Conservation (phyloP, 345 rosid genomes). For the Rhodamnia argentea region DNA sequence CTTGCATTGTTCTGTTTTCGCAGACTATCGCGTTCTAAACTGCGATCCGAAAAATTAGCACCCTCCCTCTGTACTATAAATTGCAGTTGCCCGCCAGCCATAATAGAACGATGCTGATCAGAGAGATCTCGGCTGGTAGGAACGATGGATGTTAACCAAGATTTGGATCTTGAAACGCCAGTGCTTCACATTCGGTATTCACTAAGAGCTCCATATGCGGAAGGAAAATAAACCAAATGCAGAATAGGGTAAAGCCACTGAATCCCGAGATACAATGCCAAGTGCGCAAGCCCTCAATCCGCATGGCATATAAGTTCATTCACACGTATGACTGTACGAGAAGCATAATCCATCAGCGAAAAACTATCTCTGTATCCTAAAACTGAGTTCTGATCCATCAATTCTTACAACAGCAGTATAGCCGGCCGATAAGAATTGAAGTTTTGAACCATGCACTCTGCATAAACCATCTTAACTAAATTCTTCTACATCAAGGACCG, state of each 20-base stretch:
- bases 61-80: not conserved
- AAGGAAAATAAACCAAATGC: not conserved
- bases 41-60: not conserved
- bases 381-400: not conserved
- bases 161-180: not conserved
- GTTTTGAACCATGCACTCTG: not conserved
- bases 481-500: not conserved
- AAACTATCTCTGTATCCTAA: not conserved
- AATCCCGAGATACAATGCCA: not conserved
- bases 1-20: not conserved
- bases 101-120: not conserved
- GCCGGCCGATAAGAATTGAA: not conserved
- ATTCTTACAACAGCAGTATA: not conserved
- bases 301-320: not conserved
- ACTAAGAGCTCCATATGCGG: not conserved
- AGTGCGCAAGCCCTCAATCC: not conserved
- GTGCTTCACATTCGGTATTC: too few species aligned
- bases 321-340: rapidly evolving
- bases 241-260: not conserved
- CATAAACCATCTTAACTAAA: not conserved
- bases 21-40: not conserved
- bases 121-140: not conserved
- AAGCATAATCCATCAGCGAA: not conserved
- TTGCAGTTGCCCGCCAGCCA: not conserved
- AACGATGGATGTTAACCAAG: not conserved